Evolutionary conservation across 2,329 filamentous ascomycete species (phyloP).

Genomic region (Hypoxylon sp.): DNA sequence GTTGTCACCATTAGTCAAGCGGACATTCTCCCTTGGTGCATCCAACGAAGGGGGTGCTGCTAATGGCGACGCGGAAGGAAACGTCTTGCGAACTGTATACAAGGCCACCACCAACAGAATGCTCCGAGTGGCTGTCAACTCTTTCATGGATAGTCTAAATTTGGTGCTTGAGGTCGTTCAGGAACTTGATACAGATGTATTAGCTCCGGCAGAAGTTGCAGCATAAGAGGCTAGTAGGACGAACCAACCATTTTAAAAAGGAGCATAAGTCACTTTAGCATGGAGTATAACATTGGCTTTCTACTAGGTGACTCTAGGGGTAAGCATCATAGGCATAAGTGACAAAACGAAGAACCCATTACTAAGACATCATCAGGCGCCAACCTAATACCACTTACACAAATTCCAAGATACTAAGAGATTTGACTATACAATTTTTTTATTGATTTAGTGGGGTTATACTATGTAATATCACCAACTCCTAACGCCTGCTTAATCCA

Average conservation of each 20-base stretch:
- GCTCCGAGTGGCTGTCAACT: constrained; percentile 94
- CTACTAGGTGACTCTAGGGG: too few relatives aligned
- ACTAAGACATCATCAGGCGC: constrained; percentile 18
- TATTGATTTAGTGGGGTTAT: too few relatives aligned
- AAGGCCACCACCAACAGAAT: constrained; percentile 92
- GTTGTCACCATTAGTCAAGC: constrained; percentile 82
- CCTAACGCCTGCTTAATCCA: constrained; percentile 21
- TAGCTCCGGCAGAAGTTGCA: constrained; percentile 54
- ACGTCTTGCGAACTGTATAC: constrained; percentile 77
- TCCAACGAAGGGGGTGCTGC: constrained; percentile 33
- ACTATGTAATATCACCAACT: too few relatives aligned
- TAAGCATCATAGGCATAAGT: constrained; percentile 24
- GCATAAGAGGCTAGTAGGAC: constrained; percentile 7
- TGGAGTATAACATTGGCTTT: too few relatives aligned
- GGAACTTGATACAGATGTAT: constrained; percentile 84
- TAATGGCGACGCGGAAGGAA: constrained; percentile 43
- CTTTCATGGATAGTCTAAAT: constrained; percentile 89
- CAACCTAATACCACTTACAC: not conserved
- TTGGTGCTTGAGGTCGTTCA: constrained; percentile 90
- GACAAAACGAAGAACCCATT: constrained; percentile 7
- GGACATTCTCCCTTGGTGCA: constrained; percentile 69
- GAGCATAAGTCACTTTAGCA: too few relatives aligned
- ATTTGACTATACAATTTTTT: constrained; percentile 1
- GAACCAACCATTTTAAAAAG: not conserved
- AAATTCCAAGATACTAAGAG: too few relatives aligned